phyloP scores from a whole-genome alignment of 2,329 filamentous ascomycete genomes.

The Claviceps humidiphila region DNA sequence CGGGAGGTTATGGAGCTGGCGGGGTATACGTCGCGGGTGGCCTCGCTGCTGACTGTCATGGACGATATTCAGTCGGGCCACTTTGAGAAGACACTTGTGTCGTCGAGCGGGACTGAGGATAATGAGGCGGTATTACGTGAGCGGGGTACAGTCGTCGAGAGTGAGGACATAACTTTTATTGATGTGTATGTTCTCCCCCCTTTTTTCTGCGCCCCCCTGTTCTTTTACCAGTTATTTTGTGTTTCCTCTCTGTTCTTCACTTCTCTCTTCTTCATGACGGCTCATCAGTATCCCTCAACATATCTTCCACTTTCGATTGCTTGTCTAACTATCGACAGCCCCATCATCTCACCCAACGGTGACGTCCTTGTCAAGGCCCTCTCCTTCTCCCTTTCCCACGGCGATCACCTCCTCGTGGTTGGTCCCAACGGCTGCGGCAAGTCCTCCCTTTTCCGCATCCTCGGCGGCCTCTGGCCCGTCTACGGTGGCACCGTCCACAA shows the following conservation, averaged over 20 bases:
- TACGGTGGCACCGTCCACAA: slow-evolving; percentile 91
- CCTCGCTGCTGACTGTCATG: slow-evolving; percentile 83
- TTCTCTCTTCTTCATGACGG: too few relatives aligned
- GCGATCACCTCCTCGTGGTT: slow-evolving; percentile 86
- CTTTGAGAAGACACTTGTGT: slow-evolving; percentile 94
- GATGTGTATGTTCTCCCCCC: slow-evolving; percentile 46
- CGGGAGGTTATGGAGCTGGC: slow-evolving; percentile 94
- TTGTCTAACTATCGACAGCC: slow-evolving; percentile 26
- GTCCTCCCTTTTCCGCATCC: slow-evolving; percentile 87
- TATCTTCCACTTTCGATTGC: neutral
- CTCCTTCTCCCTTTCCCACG: slow-evolving; percentile 73
- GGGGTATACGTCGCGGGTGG: slow-evolving; percentile 86
- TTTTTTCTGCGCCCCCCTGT: neutral
- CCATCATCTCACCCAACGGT: slow-evolving; percentile 93
- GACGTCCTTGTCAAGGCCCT: slow-evolving; percentile 79
- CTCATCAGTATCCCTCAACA: too few relatives aligned
- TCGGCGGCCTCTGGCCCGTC: slow-evolving; percentile 93
- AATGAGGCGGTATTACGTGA: slow-evolving; percentile 74
- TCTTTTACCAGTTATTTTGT: neutral
- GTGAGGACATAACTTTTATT: slow-evolving; percentile 69
- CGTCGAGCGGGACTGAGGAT: slow-evolving; percentile 66
- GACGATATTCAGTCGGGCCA: slow-evolving; percentile 79
- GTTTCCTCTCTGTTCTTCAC: too few relatives aligned
- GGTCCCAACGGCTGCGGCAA: slow-evolving; percentile 97
- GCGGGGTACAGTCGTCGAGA: slow-evolving; percentile 71